These are phyloP conservation scores for Exophiala oligosperma DNA, from an alignment of 2,329 filamentous ascomycete species.

Conservation along the genomic window DNA sequence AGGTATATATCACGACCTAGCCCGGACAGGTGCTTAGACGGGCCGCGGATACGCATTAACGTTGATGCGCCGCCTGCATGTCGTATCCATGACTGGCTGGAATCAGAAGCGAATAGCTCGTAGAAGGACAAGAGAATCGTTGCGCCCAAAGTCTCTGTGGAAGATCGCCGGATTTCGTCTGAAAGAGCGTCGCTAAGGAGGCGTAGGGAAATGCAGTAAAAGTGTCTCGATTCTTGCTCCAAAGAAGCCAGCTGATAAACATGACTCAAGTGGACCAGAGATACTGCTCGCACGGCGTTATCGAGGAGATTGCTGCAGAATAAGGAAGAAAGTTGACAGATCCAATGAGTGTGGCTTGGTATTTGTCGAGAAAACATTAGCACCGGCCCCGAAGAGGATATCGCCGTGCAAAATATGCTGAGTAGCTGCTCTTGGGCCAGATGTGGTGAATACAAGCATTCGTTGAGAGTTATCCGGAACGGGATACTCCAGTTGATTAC, in stretches of 20 bases:
- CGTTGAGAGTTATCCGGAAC: slow-evolving; percentile 9
- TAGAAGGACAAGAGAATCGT: slow-evolving; percentile 39
- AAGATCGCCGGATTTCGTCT: slow-evolving; percentile 31
- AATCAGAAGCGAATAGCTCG: slow-evolving; percentile 39
- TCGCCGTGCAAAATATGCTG: slow-evolving; percentile 15
- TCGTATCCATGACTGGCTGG: slow-evolving; percentile 37
- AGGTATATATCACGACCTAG: slow-evolving; percentile 38
- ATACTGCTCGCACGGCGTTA: slow-evolving; percentile 32
- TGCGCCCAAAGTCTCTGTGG: slow-evolving; percentile 36
- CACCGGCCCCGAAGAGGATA: slow-evolving; percentile 1
- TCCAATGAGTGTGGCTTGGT: slow-evolving; percentile 25
- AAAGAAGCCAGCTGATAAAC: slow-evolving; percentile 26
- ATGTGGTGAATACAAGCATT: slow-evolving; percentile 19
- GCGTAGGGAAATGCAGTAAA: slow-evolving; percentile 35
- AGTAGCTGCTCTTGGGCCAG: slow-evolving; percentile 28
- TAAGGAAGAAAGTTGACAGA: slow-evolving; percentile 20
- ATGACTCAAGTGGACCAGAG: slow-evolving; percentile 33
- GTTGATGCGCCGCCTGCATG: slow-evolving; percentile 38
- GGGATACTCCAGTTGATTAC: slow-evolving; percentile 6
- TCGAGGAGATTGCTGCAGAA: slow-evolving; percentile 28
- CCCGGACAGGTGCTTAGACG: slow-evolving; percentile 33
- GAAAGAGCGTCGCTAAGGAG: slow-evolving; percentile 34
- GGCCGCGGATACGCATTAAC: slow-evolving; percentile 38
- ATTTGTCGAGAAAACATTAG: slow-evolving; percentile 12
- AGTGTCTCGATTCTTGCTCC: slow-evolving; percentile 33